phyloP scores from a whole-genome alignment of 169 alveolate species.

The Plasmodium adleri region DNA sequence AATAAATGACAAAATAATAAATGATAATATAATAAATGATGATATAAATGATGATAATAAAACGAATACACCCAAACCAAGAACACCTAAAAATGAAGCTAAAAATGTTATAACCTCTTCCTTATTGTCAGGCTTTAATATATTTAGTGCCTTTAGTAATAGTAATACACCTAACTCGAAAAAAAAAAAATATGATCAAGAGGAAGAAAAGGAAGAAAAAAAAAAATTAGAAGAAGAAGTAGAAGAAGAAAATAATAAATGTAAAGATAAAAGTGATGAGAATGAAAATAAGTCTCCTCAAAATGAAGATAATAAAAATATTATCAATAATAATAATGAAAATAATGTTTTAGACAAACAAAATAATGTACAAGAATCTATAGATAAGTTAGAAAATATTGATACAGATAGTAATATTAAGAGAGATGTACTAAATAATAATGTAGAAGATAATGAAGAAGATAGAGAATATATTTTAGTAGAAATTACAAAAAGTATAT shows the following conservation, averaged over 20 bases:
- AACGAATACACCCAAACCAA: too few species aligned
- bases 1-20: neutral
- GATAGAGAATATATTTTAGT: slow-evolving; percentile 22
- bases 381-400: neutral
- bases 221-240: neutral
- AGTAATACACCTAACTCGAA: neutral
- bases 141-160: too few species aligned
- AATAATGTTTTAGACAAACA: neutral
- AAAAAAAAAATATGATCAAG: neutral
- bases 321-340: neutral
- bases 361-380: neutral
- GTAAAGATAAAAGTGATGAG: neutral
- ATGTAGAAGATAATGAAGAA: slow-evolving; percentile 4
- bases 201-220: neutral
- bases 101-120: too few species aligned
- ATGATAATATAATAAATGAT: neutral
- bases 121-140: too few species aligned
- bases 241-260: neutral
- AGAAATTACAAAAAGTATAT: slow-evolving; percentile 65
- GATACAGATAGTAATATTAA: neutral
- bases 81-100: too few species aligned
- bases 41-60: neutral
- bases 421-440: neutral
- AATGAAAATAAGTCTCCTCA: slow-evolving; percentile 1
- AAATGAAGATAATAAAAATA: neutral